Evolutionary conservation across 495 filamentous ascomycete genomes (phyloP), one percentile per base, ranked within the genome.

Genomic region (Penicillium psychrofluorescens): DNA sequence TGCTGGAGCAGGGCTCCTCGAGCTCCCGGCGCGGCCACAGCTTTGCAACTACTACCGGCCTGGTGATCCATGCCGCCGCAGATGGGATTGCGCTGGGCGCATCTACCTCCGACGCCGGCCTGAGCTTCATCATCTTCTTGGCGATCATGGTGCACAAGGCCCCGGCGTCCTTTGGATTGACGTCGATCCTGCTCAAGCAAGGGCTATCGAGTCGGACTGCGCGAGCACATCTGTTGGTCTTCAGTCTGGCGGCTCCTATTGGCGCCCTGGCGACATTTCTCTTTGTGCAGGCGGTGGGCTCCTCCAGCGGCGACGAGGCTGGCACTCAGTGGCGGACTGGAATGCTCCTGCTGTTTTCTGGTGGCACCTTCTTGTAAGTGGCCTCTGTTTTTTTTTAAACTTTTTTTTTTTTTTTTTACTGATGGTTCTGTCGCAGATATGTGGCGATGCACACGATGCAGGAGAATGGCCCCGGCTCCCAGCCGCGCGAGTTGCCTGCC

Each of bases 391-490:
- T 36, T 22, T 44, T 27, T 35, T 7, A 35, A 11, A n/a, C n/a
- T n/a, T n/a, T n/a, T n/a, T n/a, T n/a, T n/a, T n/a, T n/a, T 36
- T 36, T 35, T 36, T 33, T 38, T 38, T 33, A 50, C 48, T 61
- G 46, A 65, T 40, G 9, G 33, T 4, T 34, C 12, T 8, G 22
- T 3, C 14, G 9, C 43, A 95, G 90, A 58, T 97, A 98, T 57
- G 92, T 98, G 27, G 94, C 92, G 2, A 95, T 96, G 91, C 92
- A 98, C 58, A 88, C 90, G 3, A 95, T 97, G 89, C 88, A 91
- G 58, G 89, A 95, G 54, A 81, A 84, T 36, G 78, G 79, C 45
- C 64, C 49, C 44, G 67, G 40, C 50, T 70, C 38, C 33, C 57
- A 43, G 51, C 77, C 56, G 44, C 76, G 81, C 10, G 76, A 79